A percentile compares a stretch with the other conserved stretches of the same genome.
Conservation (phyloP, 371 early-diverging fungal genomes). For the Circinella umbellata region DNA sequence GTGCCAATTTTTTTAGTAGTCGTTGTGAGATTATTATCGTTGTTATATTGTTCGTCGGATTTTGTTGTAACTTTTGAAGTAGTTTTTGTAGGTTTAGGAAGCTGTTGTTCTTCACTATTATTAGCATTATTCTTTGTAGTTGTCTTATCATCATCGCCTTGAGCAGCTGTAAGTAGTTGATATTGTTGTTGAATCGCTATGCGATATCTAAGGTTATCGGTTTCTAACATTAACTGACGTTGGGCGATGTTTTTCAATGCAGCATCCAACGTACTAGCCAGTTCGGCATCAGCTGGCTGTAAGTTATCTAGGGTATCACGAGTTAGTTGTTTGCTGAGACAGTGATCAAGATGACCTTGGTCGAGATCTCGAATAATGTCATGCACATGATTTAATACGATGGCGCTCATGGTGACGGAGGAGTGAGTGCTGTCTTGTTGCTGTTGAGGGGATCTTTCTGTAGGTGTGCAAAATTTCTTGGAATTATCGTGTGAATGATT, state of each 20-base stretch:
- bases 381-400: conserved; percentile 34
- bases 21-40: not conserved
- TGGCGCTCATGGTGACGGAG: conserved; percentile 21
- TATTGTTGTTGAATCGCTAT: conserved; percentile 51
- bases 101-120: conserved; percentile 7
- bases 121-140: not conserved
- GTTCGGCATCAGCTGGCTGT: conserved; percentile 20
- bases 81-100: not conserved
- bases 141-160: conserved; percentile 7
- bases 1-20: not conserved
- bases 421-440: conserved; percentile 13
- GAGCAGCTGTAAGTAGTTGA: conserved; percentile 30
- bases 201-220: conserved; percentile 46
- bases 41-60: conserved; percentile 1
- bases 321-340: conserved; percentile 30
- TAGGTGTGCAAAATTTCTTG: conserved; percentile 17
- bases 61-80: not conserved
- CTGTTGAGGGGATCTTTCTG: conserved; percentile 9
- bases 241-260: conserved; percentile 44
- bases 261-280: conserved; percentile 27
- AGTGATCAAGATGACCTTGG: conserved; percentile 44
- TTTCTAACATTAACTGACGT: conserved; percentile 41
- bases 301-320: conserved; percentile 21
- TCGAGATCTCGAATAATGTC: conserved; percentile 43
- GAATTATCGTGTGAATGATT: conserved; percentile 10